Evolutionary conservation across 306 rosid species (phyloP).

Genomic region (Sicyos baderoa): DNA sequence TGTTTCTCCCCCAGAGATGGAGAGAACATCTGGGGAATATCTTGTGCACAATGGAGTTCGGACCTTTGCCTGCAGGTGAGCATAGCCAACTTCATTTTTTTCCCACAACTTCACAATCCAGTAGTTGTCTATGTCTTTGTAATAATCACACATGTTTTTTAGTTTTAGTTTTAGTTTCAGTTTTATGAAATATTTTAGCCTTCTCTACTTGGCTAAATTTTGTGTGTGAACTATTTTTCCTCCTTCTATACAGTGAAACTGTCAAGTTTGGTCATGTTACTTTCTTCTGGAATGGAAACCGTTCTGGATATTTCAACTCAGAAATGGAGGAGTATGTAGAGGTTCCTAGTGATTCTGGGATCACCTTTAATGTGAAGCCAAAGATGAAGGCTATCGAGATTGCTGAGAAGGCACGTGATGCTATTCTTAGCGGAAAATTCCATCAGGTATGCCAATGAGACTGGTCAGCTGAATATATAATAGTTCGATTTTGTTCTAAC

Average conservation of each 20-base stretch:
- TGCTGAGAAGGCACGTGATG: slow-evolving; percentile 88
- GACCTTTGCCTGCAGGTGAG: slow-evolving; percentile 90
- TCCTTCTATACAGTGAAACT: slow-evolving; percentile 57
- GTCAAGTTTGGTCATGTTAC: slow-evolving; percentile 98
- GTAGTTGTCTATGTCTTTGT: not conserved
- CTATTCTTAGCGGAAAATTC: slow-evolving; percentile 71
- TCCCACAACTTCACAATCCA: not conserved
- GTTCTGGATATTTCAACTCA: slow-evolving; percentile 71
- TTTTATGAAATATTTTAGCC: not conserved
- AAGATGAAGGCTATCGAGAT: slow-evolving; percentile 87
- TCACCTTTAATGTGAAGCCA: slow-evolving; percentile 81
- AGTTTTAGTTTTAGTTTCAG: not conserved
- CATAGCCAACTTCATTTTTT: not conserved
- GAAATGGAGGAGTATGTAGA: slow-evolving; percentile 81
- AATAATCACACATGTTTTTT: not conserved
- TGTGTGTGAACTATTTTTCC: not conserved
- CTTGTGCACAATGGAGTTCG: slow-evolving; percentile 68
- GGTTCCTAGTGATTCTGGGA: slow-evolving; percentile 88
- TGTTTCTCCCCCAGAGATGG: slow-evolving; percentile 93
- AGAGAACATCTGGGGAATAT: slow-evolving; percentile 98
- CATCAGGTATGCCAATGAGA: slow-evolving; percentile 38
- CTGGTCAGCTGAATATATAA: slow-evolving; percentile 1
- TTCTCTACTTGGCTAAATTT: not conserved
- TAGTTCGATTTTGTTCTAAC: not conserved
- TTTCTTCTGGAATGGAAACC: slow-evolving; percentile 98